A percentile compares a stretch with the other conserved stretches of the same genome.
phyloP scores from a whole-genome alignment of 108 stramenopile species.

The Chaetoceros tenuissimus region DNA sequence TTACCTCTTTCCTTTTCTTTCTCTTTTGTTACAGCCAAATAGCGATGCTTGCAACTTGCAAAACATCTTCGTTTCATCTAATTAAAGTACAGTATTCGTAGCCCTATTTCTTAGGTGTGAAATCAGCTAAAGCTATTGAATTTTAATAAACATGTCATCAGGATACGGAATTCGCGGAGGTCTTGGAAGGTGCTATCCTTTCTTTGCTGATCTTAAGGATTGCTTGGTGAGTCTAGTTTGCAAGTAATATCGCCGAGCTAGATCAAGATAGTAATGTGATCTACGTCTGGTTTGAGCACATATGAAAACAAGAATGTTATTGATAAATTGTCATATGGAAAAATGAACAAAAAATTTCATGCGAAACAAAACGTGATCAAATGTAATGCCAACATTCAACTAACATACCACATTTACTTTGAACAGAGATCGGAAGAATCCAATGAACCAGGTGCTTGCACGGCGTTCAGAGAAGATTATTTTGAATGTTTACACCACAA shows the following conservation, averaged over 20 bases:
- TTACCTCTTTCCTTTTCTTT: too few relatives aligned
- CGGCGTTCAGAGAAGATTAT: constrained; percentile 60
- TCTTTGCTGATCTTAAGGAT: constrained; percentile 69
- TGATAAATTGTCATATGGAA: too few relatives aligned
- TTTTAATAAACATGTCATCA: constrained; percentile 61
- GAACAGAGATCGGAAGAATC: constrained; percentile 18
- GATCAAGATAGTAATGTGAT: too few relatives aligned
- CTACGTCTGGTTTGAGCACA: too few relatives aligned
- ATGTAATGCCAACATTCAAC: not conserved
- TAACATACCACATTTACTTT: not conserved
- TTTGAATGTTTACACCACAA: constrained; percentile 84
- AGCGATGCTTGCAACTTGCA: too few relatives aligned
- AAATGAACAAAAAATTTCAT: not conserved
- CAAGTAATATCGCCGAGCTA: too few relatives aligned
- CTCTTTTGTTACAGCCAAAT: too few relatives aligned
- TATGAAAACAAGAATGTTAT: too few relatives aligned
- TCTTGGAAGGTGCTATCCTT: constrained; percentile 74
- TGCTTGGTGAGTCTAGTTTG: constrained; percentile 50
- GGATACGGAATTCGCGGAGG: constrained; percentile 65
- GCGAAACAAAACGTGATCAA: not conserved
- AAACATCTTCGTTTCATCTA: too few relatives aligned
- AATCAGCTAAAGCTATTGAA: too few relatives aligned
- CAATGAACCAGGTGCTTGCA: constrained; percentile 24
- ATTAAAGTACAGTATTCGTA: too few relatives aligned
- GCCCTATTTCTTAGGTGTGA: too few relatives aligned